Percentiles rank a stretch among this genome's conserved stretches.
Conservation (phyloP, 2,329 filamentous ascomycete species). For the Aspergillus sojae region DNA sequence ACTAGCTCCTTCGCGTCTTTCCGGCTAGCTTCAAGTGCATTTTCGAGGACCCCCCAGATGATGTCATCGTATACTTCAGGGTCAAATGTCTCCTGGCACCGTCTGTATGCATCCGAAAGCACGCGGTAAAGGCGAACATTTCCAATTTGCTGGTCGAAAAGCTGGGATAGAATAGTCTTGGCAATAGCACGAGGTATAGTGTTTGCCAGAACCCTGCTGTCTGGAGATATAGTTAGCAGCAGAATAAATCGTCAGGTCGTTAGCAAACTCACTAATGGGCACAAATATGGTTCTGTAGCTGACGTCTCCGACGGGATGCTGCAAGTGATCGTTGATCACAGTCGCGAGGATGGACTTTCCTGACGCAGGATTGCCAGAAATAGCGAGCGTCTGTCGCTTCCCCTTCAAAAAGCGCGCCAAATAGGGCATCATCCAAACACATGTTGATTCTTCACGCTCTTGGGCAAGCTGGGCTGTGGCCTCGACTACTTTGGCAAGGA, state of each 20-base stretch:
- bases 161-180: conserved; percentile 40
- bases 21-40: conserved; percentile 30
- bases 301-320: conserved; percentile 40
- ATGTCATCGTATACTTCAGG: conserved; percentile 38
- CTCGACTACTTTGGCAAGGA: conserved; percentile 47
- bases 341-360: conserved; percentile 44
- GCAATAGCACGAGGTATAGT: conserved; percentile 35
- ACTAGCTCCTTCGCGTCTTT: conserved; percentile 38
- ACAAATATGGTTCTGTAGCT: conserved; percentile 39
- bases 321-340: conserved; percentile 43
- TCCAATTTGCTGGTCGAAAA: conserved; percentile 43
- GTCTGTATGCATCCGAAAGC: conserved; percentile 35
- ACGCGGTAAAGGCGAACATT: conserved; percentile 42
- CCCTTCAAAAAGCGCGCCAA: conserved; percentile 52
- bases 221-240: conserved; percentile 16
- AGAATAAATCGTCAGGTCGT: background rate
- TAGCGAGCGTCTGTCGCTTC: conserved; percentile 46
- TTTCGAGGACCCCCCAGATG: conserved; percentile 38
- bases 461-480: conserved; percentile 46
- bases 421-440: conserved; percentile 56
- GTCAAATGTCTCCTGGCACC: conserved; percentile 24
- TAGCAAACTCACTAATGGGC: conserved; percentile 34
- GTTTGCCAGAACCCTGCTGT: conserved; percentile 35
- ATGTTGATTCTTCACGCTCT: conserved; percentile 55
- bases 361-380: conserved; percentile 45